Evolutionary conservation across 768 basidiomycete species (phyloP), one percentile per base, ranked within the genome.

Genomic region (Candolleomyces eurysporus): DNA sequence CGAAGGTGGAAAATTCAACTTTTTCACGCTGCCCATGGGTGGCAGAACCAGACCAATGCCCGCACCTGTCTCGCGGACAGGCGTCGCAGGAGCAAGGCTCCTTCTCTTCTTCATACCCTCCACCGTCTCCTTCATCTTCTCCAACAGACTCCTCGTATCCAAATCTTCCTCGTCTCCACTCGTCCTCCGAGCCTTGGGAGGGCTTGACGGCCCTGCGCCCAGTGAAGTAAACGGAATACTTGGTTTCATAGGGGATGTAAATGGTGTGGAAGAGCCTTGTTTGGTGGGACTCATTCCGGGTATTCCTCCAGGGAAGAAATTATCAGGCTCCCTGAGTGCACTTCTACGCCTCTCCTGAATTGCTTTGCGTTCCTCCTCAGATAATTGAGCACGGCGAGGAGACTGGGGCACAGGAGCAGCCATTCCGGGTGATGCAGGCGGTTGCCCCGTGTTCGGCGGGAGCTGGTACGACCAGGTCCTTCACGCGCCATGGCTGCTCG

Each of bases 291-390:
- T 71, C 73, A 84, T 76, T 1, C 85, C 86, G 1, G 87, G 86
- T 14, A 81, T 76, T 19, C 82, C 80, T 21, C 79, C 83, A 19
- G 72, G 77, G 70, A 83, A 86, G 67, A 83, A 84, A 58, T 69
- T 81, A 74, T 61, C 84, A 69, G 63, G 78, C 73, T 77, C 71
- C 3, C 72, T 75, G 43, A 88, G 68, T 0, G 87, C 88, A 58
- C 86, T 88, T 9, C 81, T 77, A 26, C 88, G 73, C 9, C 88
- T 80, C 57, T 87, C 87, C 64, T 82, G 80, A 46, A 90, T 89
- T 0, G 85, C 87, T 79, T 78, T 79, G 31, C 79, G 71, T 64
- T 86, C 84, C 58, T 81, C 82, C 30, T 81, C 81, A 10, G 71
- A 76, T 6, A 83, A 62, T 11, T 48, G 53, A 21, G 21, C 46